Percentiles rank a stretch among this genome's conserved stretches.
Evolutionary conservation across 1,139 yeast genomes (phyloP).

Genomic region (Pichia norvegensis): DNA sequence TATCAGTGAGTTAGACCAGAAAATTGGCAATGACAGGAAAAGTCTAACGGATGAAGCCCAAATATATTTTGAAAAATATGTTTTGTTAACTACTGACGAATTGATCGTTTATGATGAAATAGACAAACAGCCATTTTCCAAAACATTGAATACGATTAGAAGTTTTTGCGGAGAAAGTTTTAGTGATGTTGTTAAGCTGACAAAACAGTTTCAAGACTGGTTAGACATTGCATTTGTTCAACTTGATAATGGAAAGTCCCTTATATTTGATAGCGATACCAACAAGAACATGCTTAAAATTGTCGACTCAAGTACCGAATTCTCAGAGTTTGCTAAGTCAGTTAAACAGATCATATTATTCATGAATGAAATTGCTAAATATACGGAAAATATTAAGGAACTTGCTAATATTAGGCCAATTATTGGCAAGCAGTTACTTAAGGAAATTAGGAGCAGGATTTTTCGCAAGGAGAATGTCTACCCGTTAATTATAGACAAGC

Average conservation of each 20-base stretch:
- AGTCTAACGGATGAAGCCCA: slow-evolving; percentile 9
- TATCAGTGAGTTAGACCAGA: slow-evolving; percentile 63
- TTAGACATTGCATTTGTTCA: slow-evolving; percentile 12
- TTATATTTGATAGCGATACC: slow-evolving; percentile 1
- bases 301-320: background rate
- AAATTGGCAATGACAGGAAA: slow-evolving; percentile 55
- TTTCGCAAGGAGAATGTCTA: slow-evolving; percentile 21
- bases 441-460: slow-evolving; percentile 16
- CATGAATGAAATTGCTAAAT: slow-evolving; percentile 17
- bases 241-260: slow-evolving; percentile 10
- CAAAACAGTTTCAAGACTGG: slow-evolving; percentile 17
- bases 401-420: slow-evolving; percentile 14
- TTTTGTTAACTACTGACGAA: slow-evolving; percentile 10
- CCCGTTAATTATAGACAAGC: slow-evolving; percentile 21
- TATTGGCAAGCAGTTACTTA: slow-evolving; percentile 17
- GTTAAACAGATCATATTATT: slow-evolving; percentile 18
- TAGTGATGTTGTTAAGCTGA: background rate
- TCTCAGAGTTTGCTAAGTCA: slow-evolving; percentile 13
- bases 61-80: slow-evolving; percentile 10
- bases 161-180: background rate
- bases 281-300: slow-evolving; percentile 4
- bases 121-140: background rate
- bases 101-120: slow-evolving; percentile 12
- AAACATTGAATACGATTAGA: background rate
- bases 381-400: slow-evolving; percentile 7